phyloP scores from a whole-genome alignment of 352 stramenopile genomes.

The Albugo laibachii region DNA sequence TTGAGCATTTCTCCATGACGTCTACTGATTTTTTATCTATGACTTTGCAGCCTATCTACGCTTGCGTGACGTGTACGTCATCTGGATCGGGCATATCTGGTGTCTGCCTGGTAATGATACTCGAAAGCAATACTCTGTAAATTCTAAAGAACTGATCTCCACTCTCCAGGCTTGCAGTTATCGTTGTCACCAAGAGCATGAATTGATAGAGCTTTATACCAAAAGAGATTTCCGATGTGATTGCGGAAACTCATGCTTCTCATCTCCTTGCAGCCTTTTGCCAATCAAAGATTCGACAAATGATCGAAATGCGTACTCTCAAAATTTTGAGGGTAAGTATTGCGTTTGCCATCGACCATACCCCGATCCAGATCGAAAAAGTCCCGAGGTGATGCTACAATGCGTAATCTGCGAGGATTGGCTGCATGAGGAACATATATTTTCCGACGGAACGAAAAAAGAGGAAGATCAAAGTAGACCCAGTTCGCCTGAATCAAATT shows the following conservation, averaged over 20 bases:
- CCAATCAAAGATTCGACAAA: slow-evolving; percentile 28
- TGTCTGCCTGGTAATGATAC: slow-evolving; percentile 22
- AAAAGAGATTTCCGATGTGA: slow-evolving; percentile 57
- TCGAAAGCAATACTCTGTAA: background rate
- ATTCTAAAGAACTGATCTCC: background rate
- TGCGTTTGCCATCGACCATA: slow-evolving; percentile 57
- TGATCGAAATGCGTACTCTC: slow-evolving; percentile 38
- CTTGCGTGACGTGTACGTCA: slow-evolving; percentile 48
- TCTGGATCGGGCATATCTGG: slow-evolving; percentile 18
- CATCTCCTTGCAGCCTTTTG: slow-evolving; percentile 24
- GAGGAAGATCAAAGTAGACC: background rate
- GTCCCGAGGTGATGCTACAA: slow-evolving; percentile 46
- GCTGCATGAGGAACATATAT: slow-evolving; percentile 55
- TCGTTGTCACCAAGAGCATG: slow-evolving; percentile 48
- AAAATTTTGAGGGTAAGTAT: slow-evolving; percentile 48
- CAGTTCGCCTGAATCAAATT: background rate
- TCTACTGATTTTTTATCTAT: background rate
- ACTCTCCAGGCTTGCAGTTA: slow-evolving; percentile 31
- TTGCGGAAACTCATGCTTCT: slow-evolving; percentile 26
- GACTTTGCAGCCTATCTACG: slow-evolving; percentile 20
- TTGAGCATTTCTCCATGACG: background rate
- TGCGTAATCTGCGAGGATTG: slow-evolving; percentile 63
- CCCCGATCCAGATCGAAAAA: slow-evolving; percentile 47
- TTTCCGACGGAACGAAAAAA: background rate
- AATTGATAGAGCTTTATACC: slow-evolving; percentile 67